Base-by-base conservation (phyloP, 306 rosid species). In the Acmispon strigosus region DNA sequence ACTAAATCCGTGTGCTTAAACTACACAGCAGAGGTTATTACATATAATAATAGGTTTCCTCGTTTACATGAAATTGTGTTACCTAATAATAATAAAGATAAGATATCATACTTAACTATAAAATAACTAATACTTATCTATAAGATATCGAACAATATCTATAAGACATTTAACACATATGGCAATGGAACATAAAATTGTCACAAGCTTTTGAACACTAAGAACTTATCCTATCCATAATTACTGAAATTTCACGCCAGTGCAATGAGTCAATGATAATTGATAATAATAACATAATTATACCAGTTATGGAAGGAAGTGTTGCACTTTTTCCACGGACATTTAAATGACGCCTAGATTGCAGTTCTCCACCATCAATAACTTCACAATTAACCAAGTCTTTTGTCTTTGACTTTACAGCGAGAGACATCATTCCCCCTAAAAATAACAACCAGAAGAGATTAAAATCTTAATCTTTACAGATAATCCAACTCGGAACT, bases 381-480 rank as follows among this genome's bases (percentile, higher is more conserved):
- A 90, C 96, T 45, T 79, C 80, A 82, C 98, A 94, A 72, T 83
- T 94, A 29, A 94, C 98, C 78, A 80, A 1, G 59, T 89, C 94
- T 15, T 67, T 59, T 54, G 86, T 84, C 92, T 90, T 94, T 15
- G 95, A 88, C 81, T 87, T 84, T 60, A 94, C 97, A 57, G 85
- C 86, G 67, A 90, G 85, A 27, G 97, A 94, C 95, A 94, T 88
- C 97, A 94, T 94, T 80, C 98, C 98, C 78, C 98, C 98, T 94
- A 69, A 58, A 58, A 59, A 81, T 39, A 56, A 17, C 78, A 62
- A 75, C 22, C 24, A 49, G 49, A 61, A 57, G 61, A 41, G 57
- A 65, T 48, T 61, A 65, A 74, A 59, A 57, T 45, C 32, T 62
- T 34, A 59, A 57, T 45, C 32, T 62, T 34, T 57, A 48, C 18